Evolutionary conservation across 208 protist species (phyloP).

Genomic region (Wallacemonas rigidus): DNA sequence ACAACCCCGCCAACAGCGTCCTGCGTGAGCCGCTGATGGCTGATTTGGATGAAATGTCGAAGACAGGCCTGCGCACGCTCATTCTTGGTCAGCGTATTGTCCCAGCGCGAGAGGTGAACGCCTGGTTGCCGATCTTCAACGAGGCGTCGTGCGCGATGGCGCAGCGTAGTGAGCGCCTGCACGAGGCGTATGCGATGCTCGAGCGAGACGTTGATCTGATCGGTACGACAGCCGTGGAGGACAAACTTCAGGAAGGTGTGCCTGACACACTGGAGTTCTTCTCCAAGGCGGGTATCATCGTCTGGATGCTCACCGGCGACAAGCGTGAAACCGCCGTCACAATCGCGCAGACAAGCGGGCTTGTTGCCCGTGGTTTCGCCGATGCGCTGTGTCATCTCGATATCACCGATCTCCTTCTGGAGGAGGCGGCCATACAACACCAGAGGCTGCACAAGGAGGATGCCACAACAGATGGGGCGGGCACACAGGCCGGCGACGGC

Average conservation of each 20-base stretch:
- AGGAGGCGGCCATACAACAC: constrained; percentile 31
- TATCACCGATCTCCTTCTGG: constrained; percentile 35
- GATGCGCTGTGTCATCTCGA: constrained; percentile 51
- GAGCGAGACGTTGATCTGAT: constrained; percentile 89
- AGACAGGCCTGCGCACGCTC: constrained; percentile 75
- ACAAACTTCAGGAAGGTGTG: constrained; percentile 95
- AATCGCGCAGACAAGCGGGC: constrained; percentile 84
- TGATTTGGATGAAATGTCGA: constrained; percentile 55
- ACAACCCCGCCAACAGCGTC: constrained; percentile 36
- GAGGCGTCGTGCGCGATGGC: constrained; percentile 62
- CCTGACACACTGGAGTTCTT: constrained; percentile 92
- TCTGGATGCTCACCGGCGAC: constrained; percentile 99
- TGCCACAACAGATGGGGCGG: constrained; percentile 2
- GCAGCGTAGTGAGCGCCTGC: constrained; percentile 53
- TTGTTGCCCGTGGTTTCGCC: constrained; percentile 26
- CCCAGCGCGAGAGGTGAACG: constrained; percentile 48
- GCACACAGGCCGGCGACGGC: not conserved
- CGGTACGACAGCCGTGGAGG: constrained; percentile 95
- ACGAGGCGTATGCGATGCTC: constrained; percentile 65
- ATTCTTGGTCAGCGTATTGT: constrained; percentile 67
- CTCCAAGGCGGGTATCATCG: constrained; percentile 81
- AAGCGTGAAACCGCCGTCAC: constrained; percentile 98
- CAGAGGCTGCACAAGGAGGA: constrained; percentile 15
- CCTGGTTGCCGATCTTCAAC: constrained; percentile 65
- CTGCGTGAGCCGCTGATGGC: constrained; percentile 33